These are phyloP conservation scores for Houttuynia cordata DNA, from an alignment of 164 flowering plant species.

Conservation along the genomic window DNA sequence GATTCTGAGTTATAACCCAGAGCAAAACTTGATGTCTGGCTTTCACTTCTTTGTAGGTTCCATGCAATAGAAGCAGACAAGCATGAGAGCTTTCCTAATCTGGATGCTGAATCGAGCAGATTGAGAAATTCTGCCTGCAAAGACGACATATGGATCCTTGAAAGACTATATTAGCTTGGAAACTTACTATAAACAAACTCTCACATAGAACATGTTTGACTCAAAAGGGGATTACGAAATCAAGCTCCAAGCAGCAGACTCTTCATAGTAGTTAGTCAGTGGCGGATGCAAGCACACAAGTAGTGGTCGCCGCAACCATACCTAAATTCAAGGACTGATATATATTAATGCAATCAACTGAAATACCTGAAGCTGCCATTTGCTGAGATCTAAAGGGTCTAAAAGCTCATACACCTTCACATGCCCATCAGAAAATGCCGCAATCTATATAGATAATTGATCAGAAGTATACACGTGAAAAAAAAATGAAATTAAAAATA, in stretches of 20 bases:
- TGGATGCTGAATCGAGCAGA: constrained; percentile 56
- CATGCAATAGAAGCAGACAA: constrained; percentile 74
- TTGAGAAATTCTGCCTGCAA: constrained; percentile 88
- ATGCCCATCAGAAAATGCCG: constrained; percentile 74
- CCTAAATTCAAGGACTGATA: not conserved
- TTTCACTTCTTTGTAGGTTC: constrained; percentile 55
- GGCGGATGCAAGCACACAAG: not conserved
- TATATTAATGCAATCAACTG: not conserved
- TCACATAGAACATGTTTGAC: not conserved
- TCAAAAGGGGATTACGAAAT: not conserved
- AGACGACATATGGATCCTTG: not conserved
- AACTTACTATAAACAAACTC: no score
- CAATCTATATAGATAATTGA: constrained; percentile 30
- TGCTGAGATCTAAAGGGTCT: constrained; percentile 65
- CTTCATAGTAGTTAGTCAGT: not conserved
- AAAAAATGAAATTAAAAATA: no score
- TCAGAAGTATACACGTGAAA: no score
- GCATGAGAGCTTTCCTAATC: constrained; percentile 49
- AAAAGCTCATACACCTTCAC: constrained; percentile 72
- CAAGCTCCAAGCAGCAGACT: not conserved
- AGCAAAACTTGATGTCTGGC: constrained; percentile 57
- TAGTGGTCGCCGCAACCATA: not conserved
- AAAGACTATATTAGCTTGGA: not conserved
- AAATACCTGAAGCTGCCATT: constrained; percentile 92
- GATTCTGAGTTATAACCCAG: constrained; percentile 74